A percentile compares a stretch with the other conserved stretches of the same genome.
Evolutionary conservation across 169 alveolate genomes (phyloP).

Genomic region (Plasmodium falciparum): DNA sequence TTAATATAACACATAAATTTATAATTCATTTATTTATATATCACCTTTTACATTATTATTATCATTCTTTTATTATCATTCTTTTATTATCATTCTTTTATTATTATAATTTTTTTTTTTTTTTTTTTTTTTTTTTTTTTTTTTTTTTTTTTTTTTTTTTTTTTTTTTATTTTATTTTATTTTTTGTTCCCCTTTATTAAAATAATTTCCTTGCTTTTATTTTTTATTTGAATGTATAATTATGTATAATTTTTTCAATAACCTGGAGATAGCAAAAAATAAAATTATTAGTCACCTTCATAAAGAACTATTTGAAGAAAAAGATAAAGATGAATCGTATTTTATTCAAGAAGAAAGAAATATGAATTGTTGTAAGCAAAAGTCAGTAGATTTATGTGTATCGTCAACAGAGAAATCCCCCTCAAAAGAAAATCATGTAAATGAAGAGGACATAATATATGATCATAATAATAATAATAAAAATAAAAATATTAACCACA

Average conservation of each 20-base stretch:
- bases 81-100: too few relatives aligned
- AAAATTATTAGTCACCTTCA: conserved; percentile 23
- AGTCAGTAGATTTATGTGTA: background rate
- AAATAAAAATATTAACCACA: background rate
- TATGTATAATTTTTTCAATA: conserved; percentile 40
- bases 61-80: too few relatives aligned
- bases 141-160: too few relatives aligned
- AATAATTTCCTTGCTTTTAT: too few relatives aligned
- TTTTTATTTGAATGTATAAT: background rate
- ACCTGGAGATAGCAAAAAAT: conserved; percentile 40
- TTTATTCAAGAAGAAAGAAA: conserved; percentile 8
- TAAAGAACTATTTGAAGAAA: conserved; percentile 16
- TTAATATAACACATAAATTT: too few relatives aligned
- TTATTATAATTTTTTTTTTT: too few relatives aligned
- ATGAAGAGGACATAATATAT: background rate
- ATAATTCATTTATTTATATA: too few relatives aligned
- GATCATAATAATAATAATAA: background rate
- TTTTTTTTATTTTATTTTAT: too few relatives aligned
- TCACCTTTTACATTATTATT: too few relatives aligned
- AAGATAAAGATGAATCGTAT: conserved; percentile 12
- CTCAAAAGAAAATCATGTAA: background rate
- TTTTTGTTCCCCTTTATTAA: too few relatives aligned
- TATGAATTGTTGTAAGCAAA: conserved; percentile 1
- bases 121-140: too few relatives aligned
- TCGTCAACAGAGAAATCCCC: too few relatives aligned